Evolutionary conservation across 371 early-diverging fungal genomes (phyloP).

Genomic region (Coemansia sp.): DNA sequence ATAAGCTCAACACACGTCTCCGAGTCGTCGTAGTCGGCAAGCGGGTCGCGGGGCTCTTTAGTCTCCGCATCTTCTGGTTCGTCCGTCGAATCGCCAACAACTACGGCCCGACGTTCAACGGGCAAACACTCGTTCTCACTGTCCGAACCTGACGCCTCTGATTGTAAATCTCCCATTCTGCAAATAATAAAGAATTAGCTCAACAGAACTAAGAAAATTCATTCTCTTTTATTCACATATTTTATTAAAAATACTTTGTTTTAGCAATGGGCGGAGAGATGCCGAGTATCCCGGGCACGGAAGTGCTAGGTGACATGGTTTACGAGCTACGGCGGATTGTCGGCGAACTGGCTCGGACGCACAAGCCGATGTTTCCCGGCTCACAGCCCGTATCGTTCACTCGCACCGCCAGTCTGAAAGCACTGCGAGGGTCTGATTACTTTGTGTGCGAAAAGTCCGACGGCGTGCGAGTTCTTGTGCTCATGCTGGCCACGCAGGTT

Average conservation of each 20-base stretch:
- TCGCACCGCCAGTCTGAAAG: constrained; percentile 56
- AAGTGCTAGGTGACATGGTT: constrained; percentile 30
- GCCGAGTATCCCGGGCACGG: constrained; percentile 54
- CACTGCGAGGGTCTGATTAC: constrained; percentile 57
- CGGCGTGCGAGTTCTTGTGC: constrained; percentile 88
- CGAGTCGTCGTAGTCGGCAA: constrained; percentile 28
- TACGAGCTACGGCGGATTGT: constrained; percentile 47
- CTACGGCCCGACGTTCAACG: no score
- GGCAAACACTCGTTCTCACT: not conserved
- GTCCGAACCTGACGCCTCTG: constrained; percentile 4
- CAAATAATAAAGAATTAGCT: not conserved
- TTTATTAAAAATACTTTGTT: not conserved
- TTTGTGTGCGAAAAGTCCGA: constrained; percentile 98
- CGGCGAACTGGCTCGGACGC: constrained; percentile 16
- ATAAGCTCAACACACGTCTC: constrained; percentile 67
- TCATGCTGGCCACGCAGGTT: constrained; percentile 55
- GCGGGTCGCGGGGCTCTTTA: constrained; percentile 13
- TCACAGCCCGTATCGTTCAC: constrained; percentile 95
- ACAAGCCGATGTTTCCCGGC: constrained; percentile 68
- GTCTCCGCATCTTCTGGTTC: not conserved
- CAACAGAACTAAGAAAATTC: no score
- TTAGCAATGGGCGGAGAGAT: constrained; percentile 50
- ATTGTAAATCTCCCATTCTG: not conserved
- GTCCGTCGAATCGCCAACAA: not conserved
- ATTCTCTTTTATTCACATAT: not conserved